Evolutionary conservation across 2,329 filamentous ascomycete genomes (phyloP).

Genomic region (Drechslerella stenobrocha): DNA sequence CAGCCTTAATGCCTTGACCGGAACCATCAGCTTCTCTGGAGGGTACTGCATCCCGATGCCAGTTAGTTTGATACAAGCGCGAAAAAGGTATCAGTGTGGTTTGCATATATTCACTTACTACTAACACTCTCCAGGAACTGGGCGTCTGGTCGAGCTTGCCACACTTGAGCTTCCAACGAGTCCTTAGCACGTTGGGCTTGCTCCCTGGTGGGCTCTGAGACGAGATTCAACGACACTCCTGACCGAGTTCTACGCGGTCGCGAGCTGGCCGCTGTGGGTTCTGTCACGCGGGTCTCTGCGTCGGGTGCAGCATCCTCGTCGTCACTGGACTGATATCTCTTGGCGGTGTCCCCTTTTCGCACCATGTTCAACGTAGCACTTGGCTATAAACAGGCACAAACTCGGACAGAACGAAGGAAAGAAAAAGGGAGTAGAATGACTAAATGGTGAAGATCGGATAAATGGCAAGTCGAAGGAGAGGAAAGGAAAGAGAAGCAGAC

Average conservation of each 20-base stretch:
- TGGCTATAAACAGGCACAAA: not conserved
- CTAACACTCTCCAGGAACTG: conserved; percentile 14
- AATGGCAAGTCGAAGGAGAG: not conserved
- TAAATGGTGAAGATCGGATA: not conserved
- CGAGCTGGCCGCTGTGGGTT: conserved; percentile 5
- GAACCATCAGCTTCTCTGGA: too few species aligned
- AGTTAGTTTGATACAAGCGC: not conserved
- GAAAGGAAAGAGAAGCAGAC: not conserved
- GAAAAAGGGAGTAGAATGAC: not conserved
- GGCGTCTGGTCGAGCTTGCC: conserved; percentile 4
- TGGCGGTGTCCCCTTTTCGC: conserved; percentile 30
- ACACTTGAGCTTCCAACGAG: conserved; percentile 7
- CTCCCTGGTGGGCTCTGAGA: not conserved
- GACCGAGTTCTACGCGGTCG: conserved; percentile 21
- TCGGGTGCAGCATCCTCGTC: conserved; percentile 1
- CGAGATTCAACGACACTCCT: not conserved
- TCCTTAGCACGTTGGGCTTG: conserved; percentile 12
- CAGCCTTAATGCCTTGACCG: not conserved
- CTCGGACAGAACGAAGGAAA: conserved; percentile 14
- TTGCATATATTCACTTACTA: conserved; percentile 16
- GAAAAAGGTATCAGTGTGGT: not conserved
- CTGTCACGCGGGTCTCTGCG: not conserved
- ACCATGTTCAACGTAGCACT: conserved; percentile 14
- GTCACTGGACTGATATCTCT: conserved; percentile 18
- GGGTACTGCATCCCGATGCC: not conserved